Conservation (phyloP, 805 yeast species). For the Ogataea paradorogensis region DNA sequence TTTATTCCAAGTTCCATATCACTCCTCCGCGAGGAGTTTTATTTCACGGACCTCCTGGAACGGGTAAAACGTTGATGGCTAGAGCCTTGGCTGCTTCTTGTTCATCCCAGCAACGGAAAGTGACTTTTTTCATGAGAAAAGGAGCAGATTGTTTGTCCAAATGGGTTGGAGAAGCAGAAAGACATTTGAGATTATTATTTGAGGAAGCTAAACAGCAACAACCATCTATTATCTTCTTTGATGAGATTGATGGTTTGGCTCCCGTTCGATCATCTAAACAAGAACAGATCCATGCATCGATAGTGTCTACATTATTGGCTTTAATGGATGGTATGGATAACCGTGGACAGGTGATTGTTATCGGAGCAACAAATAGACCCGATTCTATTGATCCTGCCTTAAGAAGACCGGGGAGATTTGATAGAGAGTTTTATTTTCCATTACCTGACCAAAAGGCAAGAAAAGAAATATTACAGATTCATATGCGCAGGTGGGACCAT, state of each 20-base stretch:
- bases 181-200: conserved; percentile 84
- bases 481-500: conserved; percentile 87
- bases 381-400: conserved; percentile 98
- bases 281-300: conserved; percentile 97
- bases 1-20: conserved; percentile 82
- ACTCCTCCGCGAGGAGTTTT: conserved; percentile 97
- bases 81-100: conserved; percentile 95
- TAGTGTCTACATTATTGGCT: conserved; percentile 91
- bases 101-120: conserved; percentile 77
- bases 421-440: conserved; percentile 94
- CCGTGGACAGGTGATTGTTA: conserved; percentile 95
- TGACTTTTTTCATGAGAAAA: conserved; percentile 95
- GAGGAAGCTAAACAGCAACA: conserved; percentile 96
- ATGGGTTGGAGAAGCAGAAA: conserved; percentile 99
- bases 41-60: conserved; percentile 99
- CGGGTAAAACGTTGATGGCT: conserved; percentile 98
- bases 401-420: conserved; percentile 95
- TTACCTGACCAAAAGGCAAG: conserved; percentile 82
- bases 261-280: conserved; percentile 97
- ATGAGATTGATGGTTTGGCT: conserved; percentile 97
- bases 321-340: conserved; percentile 99
- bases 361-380: conserved; percentile 97
- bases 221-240: conserved; percentile 94
- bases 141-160: conserved; percentile 97
- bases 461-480: conserved; percentile 74